phyloP scores from a whole-genome alignment of 495 filamentous ascomycete genomes.

The Penicillium herquei region DNA sequence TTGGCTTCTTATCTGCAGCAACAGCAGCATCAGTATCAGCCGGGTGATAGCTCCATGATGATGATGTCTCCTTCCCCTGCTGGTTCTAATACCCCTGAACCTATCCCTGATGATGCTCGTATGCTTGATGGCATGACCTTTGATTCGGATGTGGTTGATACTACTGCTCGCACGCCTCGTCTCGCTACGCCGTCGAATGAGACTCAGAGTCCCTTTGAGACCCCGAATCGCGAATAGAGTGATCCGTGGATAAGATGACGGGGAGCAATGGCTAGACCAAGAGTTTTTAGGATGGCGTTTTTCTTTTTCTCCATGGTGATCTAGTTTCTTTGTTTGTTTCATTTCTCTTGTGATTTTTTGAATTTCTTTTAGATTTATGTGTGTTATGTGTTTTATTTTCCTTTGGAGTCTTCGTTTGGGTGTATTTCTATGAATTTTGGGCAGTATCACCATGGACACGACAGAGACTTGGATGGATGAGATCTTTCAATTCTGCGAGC shows the following conservation, averaged over 20 bases:
- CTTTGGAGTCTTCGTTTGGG: constrained; percentile 1
- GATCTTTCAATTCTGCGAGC: background rate
- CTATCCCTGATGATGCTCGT: constrained; percentile 42
- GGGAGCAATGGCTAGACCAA: constrained; percentile 5
- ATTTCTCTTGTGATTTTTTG: background rate
- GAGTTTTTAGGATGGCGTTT: constrained; percentile 9
- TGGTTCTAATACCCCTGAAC: constrained; percentile 41
- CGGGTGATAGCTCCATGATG: constrained; percentile 31
- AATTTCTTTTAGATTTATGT: background rate
- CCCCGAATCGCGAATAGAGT: constrained; percentile 17
- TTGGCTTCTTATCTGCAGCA: constrained; percentile 24
- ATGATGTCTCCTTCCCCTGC: constrained; percentile 34
- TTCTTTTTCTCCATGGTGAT: background rate
- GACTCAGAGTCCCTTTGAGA: constrained; percentile 14
- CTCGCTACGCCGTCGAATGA: constrained; percentile 28
- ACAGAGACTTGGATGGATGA: constrained; percentile 10
- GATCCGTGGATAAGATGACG: background rate
- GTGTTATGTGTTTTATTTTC: constrained; percentile 5
- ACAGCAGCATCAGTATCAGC: constrained; percentile 22
- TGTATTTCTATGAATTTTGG: constrained; percentile 15
- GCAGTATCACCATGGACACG: constrained; percentile 6
- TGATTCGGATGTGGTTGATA: constrained; percentile 53
- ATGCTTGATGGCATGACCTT: constrained; percentile 58
- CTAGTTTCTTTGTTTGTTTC: background rate
- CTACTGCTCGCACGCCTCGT: constrained; percentile 45